A percentile compares a stretch with the other conserved stretches of the same genome.
Conservation (phyloP, 2,329 filamentous ascomycete genomes). For the Corinectria fuckeliana region DNA sequence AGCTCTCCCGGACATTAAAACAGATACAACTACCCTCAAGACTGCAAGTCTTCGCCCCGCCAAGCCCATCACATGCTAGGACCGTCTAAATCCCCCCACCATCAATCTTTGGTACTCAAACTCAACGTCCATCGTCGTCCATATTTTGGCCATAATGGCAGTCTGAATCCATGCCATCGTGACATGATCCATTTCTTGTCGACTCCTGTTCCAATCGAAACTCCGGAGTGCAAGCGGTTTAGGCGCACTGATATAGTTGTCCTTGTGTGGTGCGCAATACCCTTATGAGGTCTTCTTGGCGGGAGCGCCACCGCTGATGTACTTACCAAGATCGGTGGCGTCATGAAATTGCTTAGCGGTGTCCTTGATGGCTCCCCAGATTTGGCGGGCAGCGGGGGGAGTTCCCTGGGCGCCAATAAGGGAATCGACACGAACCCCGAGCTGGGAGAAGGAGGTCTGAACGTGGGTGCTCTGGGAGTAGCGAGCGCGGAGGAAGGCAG, state of each 20-base stretch:
- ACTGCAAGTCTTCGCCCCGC: conserved; percentile 12
- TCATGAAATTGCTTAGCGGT: conserved; percentile 76
- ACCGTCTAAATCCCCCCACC: conserved; percentile 1
- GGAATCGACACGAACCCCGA: conserved; percentile 79
- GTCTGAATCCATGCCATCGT: conserved; percentile 26
- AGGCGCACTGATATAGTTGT: conserved; percentile 13
- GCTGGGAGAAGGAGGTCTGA: conserved; percentile 77
- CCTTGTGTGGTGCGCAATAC: neutral
- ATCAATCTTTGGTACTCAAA: conserved; percentile 20
- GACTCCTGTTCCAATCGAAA: conserved; percentile 21
- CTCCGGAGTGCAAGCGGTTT: neutral
- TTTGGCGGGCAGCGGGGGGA: conserved; percentile 78
- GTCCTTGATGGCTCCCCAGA: conserved; percentile 82
- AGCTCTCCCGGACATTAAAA: conserved; percentile 24
- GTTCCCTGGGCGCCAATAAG: conserved; percentile 86
- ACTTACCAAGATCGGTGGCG: conserved; percentile 78
- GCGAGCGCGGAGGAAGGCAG: conserved; percentile 88
- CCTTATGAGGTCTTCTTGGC: conserved; percentile 54
- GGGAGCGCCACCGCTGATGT: conserved; percentile 64
- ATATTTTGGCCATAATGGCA: conserved; percentile 20
- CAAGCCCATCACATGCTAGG: neutral
- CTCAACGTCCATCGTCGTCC: neutral
- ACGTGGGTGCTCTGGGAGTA: conserved; percentile 92
- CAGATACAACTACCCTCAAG: conserved; percentile 18
- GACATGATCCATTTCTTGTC: conserved; percentile 28